Evolutionary conservation across 441 rosid species (phyloP).

Genomic region (Melastoma candidum): DNA sequence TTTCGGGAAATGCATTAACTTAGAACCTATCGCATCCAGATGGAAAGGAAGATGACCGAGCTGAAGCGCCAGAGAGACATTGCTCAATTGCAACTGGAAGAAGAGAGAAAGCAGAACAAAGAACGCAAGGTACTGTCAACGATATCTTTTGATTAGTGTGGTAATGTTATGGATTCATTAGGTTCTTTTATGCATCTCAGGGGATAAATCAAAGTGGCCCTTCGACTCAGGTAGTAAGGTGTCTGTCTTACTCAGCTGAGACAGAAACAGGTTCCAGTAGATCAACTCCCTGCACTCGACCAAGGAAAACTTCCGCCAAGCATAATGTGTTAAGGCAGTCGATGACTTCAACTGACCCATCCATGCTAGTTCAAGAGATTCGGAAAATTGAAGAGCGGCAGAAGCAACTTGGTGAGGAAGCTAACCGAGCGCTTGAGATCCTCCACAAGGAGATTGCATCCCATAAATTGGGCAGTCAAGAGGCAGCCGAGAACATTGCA

Average conservation of each 20-base stretch:
- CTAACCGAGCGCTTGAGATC: constrained; percentile 79
- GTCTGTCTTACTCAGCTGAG: constrained; percentile 56
- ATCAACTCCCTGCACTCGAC: constrained; percentile 28
- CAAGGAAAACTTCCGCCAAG: constrained; percentile 31
- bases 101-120: constrained; percentile 53
- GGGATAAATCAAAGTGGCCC: constrained; percentile 46
- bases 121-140: constrained; percentile 50
- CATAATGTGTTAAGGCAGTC: constrained; percentile 52
- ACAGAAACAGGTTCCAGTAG: constrained; percentile 26
- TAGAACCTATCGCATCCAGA: constrained; percentile 29
- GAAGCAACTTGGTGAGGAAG: constrained; percentile 79
- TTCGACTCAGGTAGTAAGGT: constrained; percentile 55
- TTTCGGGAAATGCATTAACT: too few relatives aligned
- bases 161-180: neutral
- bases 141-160: neutral
- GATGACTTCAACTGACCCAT: constrained; percentile 57
- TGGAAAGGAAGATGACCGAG: constrained; percentile 82
- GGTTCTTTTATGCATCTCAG: constrained; percentile 27
- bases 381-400: constrained; percentile 75
- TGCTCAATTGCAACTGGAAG: constrained; percentile 69
- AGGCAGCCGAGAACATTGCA: constrained; percentile 65
- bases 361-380: constrained; percentile 67
- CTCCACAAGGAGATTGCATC: constrained; percentile 87
- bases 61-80: constrained; percentile 89
- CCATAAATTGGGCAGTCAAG: constrained; percentile 65